phyloP scores from a whole-genome alignment of 441 rosid genomes.

The California macrophylla region DNA sequence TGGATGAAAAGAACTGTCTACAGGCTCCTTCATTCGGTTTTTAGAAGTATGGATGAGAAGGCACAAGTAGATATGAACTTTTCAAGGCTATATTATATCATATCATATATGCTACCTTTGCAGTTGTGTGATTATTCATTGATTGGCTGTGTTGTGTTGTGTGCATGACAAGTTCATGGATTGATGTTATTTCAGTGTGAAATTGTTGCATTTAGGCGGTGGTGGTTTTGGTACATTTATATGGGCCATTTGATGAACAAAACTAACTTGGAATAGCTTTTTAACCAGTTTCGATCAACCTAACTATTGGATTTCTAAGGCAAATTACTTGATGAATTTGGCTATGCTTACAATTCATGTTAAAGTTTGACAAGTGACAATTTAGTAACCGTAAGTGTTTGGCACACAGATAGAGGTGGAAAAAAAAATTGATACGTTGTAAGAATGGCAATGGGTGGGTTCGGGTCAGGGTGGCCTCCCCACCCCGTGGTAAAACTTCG shows the following conservation, averaged over 20 bases:
- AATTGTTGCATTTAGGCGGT: not conserved
- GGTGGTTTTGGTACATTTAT: not conserved
- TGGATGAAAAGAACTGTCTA: not conserved
- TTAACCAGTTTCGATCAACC: too few species aligned
- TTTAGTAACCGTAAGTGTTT: too few species aligned
- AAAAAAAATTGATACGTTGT: too few species aligned
- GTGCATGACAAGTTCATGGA: slow-evolving; percentile 2
- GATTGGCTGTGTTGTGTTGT: not conserved
- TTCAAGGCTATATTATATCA: not conserved
- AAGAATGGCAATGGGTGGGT: too few species aligned
- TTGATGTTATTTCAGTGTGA: not conserved
- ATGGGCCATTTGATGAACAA: not conserved
- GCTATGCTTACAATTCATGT: too few species aligned
- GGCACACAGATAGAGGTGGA: too few species aligned
- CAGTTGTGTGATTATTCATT: not conserved
- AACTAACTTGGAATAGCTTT: too few species aligned
- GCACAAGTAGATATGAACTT: not conserved
- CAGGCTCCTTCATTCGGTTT: not conserved
- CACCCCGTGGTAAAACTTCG: too few species aligned
- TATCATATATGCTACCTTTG: not conserved
- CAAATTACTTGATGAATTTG: too few species aligned
- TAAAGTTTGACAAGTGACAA: too few species aligned
- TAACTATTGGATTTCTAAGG: too few species aligned
- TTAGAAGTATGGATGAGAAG: not conserved
- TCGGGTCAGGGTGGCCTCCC: too few species aligned